These are phyloP conservation scores for Nakazawaea ishiwadae DNA, from an alignment of 805 yeast genomes.

Conservation along the genomic window DNA sequence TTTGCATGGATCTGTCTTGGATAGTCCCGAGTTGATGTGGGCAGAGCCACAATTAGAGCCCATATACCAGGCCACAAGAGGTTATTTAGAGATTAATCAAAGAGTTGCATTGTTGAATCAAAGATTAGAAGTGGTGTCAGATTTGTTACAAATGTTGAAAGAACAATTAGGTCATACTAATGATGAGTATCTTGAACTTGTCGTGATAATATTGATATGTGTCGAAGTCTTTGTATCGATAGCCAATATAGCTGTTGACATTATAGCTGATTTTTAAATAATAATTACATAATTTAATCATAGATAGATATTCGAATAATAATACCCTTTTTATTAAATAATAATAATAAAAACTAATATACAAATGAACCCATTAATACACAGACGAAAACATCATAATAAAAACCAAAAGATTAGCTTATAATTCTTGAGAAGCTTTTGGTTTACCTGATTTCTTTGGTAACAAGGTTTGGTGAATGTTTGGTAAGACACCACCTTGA, in stretches of 20 bases:
- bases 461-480: constrained; percentile 89
- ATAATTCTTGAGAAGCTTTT: constrained; percentile 57
- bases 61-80: constrained; percentile 94
- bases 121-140: constrained; percentile 89
- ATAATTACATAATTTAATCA: not conserved
- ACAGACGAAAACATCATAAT: constrained; percentile 1
- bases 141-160: constrained; percentile 90
- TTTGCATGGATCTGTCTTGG: constrained; percentile 83
- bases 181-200: constrained; percentile 61
- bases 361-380: constrained; percentile 14
- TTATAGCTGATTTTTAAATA: constrained; percentile 18
- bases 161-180: constrained; percentile 96
- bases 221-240: constrained; percentile 89
- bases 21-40: constrained; percentile 99
- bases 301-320: not conserved
- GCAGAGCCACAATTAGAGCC: constrained; percentile 98
- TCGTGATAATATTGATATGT: constrained; percentile 86
- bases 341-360: constrained; percentile 12
- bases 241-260: constrained; percentile 45
- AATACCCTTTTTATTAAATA: constrained; percentile 8
- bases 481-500: constrained; percentile 99
- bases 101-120: constrained; percentile 87
- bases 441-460: constrained; percentile 52
- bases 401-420: constrained; percentile 20
- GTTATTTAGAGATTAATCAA: constrained; percentile 92